Conservation (phyloP, 768 basidiomycete genomes). For the Sistotremastrum suecicum region DNA sequence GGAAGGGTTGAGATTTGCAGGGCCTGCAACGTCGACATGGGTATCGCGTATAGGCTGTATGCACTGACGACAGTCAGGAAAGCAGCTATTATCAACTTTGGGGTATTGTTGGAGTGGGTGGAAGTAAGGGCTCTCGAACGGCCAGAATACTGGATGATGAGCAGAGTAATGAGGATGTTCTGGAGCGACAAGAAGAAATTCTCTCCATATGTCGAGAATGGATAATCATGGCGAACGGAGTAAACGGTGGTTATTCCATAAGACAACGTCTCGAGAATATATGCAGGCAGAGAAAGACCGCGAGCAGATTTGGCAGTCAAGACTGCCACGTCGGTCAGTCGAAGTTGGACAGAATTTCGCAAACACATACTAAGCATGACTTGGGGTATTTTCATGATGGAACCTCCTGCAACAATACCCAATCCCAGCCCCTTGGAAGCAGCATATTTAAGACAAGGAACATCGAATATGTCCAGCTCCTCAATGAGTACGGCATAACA, state of each 20-base stretch:
- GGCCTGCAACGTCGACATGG: slow-evolving; percentile 38
- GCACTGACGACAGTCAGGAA: slow-evolving; percentile 16
- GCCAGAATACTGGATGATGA: slow-evolving; percentile 54
- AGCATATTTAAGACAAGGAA: slow-evolving; percentile 80
- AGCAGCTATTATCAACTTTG: slow-evolving; percentile 18
- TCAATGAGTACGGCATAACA: slow-evolving; percentile 86
- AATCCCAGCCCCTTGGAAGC: slow-evolving; percentile 87
- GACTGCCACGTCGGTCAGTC: slow-evolving; percentile 21
- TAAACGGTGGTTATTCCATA: slow-evolving; percentile 87
- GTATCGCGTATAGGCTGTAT: slow-evolving; percentile 31
- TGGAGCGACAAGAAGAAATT: slow-evolving; percentile 88
- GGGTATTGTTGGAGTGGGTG: slow-evolving; percentile 14
- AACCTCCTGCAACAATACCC: slow-evolving; percentile 83
- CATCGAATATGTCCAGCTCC: slow-evolving; percentile 63
- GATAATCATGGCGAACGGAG: slow-evolving; percentile 71
- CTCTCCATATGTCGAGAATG: slow-evolving; percentile 97
- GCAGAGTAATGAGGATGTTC: slow-evolving; percentile 76
- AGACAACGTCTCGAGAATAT: slow-evolving; percentile 78
- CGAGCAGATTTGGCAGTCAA: slow-evolving; percentile 60
- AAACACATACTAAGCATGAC: slow-evolving; percentile 61
- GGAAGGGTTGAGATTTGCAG: slow-evolving; percentile 84
- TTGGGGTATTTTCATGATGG: slow-evolving; percentile 95
- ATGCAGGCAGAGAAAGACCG: slow-evolving; percentile 78
- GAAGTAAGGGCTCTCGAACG: not conserved
- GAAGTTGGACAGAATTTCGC: too few relatives aligned